Base-by-base conservation (phyloP, 305 asterid genomes). In the Fraxinus sp. region DNA sequence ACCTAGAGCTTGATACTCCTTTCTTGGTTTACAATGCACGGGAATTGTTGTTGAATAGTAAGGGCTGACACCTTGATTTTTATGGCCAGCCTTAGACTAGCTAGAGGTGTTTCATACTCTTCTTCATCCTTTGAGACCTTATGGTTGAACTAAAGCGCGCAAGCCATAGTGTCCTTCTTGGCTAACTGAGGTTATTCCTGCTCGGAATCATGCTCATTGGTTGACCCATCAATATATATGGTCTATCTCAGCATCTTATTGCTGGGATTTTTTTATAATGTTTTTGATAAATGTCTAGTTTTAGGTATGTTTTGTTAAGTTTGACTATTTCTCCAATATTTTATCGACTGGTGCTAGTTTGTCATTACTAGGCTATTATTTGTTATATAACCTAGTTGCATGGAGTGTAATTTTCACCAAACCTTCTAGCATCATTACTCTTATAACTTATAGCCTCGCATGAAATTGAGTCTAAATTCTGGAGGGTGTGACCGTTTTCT, bases 351-450 rank as follows among this genome's bases (percentile, higher is more conserved):
- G 1, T 62, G 33, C 33, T 1, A 62, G 13, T 3, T 74, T 85
- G 76, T 81, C 83, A 74, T 44, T 83, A 77, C 78, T 85, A 74
- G 55, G 80, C 80, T 74, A 37, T 33, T 81, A 52, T 74, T 82
- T 76, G 8, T 33, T 10, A 28, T 33, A 46, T 35, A 44, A 30
- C 83, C 76, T 49, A n/a, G 78, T 74, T 26, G 77, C 35, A 35
- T 22, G 62, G n/a, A 78, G 37, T 64, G 75, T 78, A 26, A 30
- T 72, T 68, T 71, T 71, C 44, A 9, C 72, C 78, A 28, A 35
- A 16, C 46, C 35, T 9, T 16, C 49, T 10, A 30, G 33, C 73
- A 55, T 84, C 59, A 13, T 37, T 66, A 81, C 55, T 77, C 28
- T 49, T 39, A 36, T 6, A 33, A 30, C 36, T 71, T 57, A 10